A percentile compares a stretch with the other conserved stretches of the same genome.
phyloP scores from a whole-genome alignment of 768 basidiomycete species.

The Podaxis pistillaris region DNA sequence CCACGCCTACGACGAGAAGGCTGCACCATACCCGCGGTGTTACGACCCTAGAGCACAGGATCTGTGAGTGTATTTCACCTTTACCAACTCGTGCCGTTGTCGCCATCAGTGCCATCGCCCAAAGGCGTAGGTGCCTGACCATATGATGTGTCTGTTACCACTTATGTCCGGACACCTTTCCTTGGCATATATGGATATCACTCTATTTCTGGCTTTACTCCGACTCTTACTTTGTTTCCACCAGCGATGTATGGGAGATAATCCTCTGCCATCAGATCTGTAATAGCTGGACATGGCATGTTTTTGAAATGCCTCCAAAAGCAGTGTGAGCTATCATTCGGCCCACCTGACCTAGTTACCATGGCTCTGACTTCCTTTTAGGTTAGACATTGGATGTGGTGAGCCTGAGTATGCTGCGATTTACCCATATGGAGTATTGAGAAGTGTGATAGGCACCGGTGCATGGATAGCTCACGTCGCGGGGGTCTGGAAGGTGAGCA shows the following conservation, averaged over 20 bases:
- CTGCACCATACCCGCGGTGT: slow-evolving; percentile 69
- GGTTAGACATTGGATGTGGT: slow-evolving; percentile 77
- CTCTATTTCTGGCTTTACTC: neutral
- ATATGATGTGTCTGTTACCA: neutral
- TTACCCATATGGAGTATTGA: neutral
- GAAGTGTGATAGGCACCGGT: slow-evolving; percentile 52
- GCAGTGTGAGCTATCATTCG: slow-evolving; percentile 51
- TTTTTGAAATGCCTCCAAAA: slow-evolving; percentile 55
- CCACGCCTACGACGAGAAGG: slow-evolving; percentile 46
- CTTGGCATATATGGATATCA: neutral
- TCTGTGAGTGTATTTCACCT: slow-evolving; percentile 46
- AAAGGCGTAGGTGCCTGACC: neutral
- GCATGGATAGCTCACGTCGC: slow-evolving; percentile 72
- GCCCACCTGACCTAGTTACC: slow-evolving; percentile 1
- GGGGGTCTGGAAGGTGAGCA: slow-evolving; percentile 57
- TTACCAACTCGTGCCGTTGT: neutral
- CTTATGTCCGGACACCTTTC: neutral
- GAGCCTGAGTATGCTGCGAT: slow-evolving; percentile 21
- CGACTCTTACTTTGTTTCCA: neutral
- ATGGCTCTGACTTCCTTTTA: slow-evolving; percentile 21
- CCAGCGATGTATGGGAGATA: slow-evolving; percentile 71
- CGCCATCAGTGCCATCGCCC: neutral
- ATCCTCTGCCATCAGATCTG: slow-evolving; percentile 51
- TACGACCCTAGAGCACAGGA: slow-evolving; percentile 65
- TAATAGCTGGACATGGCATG: slow-evolving; percentile 63